Evolutionary conservation across 106 monocot genomes (phyloP), one percentile per base, ranked within the genome.

Genomic region (Narthecium ossifragum): DNA sequence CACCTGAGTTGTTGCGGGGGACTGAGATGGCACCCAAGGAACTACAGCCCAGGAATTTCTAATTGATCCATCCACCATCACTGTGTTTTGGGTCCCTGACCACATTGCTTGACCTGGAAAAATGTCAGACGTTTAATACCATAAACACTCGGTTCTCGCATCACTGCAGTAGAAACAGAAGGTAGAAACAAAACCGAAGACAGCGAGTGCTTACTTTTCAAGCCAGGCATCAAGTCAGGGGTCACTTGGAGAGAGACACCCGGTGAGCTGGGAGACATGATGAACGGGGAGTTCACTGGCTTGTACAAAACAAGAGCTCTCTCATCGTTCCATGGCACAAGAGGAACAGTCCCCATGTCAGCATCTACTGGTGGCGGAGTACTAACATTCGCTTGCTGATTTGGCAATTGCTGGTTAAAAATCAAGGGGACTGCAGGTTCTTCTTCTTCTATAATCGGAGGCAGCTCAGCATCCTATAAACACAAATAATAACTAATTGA

Each of bases 371-470:
- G 37, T 1, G 31, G 33, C 33, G 55, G 24, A 8, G 21, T 34
- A 17, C 24, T 26, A 34, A 11, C 51, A 17, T 17, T 24, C 28
- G 26, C n/a, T 59, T 41, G 31, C 6, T 64, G 54, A 20, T 45
- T 34, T 8, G 46, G 57, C 43, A 77, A 26, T 26, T 50, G 46
- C 8, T 60, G 51, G 21, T 32, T 38, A 30, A 59, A 50, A 8
- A 24, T 3, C 12, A 50, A 25, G 4, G 72, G 58, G 32, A 49
- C 24, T 34, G 59, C 24, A 17, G 49, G 18, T 8, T 70, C 65
- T 47, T 78, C 81, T 41, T 73, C 73, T 59, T 83, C 73, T 56
- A 83, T 70, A 17, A 78, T 78, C 5, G 77, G 83, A 15, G 70
- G 66, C 34, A 83, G 41, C 32, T 70, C 83, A 15, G 52, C 51